Base-by-base conservation (phyloP, 805 yeast species). In the Cyberlindnera maritima region DNA sequence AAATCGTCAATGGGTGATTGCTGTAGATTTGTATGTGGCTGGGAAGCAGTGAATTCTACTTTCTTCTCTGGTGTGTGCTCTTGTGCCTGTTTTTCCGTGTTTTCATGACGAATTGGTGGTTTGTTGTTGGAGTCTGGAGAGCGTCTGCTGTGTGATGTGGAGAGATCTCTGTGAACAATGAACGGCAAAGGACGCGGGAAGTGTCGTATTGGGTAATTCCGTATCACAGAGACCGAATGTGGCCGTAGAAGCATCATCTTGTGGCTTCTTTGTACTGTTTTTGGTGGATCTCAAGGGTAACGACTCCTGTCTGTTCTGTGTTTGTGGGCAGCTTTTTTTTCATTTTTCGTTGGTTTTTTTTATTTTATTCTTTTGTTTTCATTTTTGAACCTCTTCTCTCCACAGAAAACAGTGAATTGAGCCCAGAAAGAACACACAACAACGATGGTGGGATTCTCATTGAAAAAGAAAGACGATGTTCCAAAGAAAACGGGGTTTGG, bases 371-470 rank as follows among this genome's bases (percentile, higher is more conserved):
- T 14, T 28, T 14, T 28, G 31, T 28, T 28, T 28, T 28, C 31
- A 28, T 11, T 14, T 34, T 28, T 28, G 31, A 7, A 12, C 31
- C 11, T 5, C 5, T 28, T 14, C 31, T 28, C 31, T 12, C 36
- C 32, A 31, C 40, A 45, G 19, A 19, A 13, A 28, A 28, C 13
- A 28, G n/a, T 11, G 13, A 28, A 4, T 5, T 7, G 11, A 12
- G 13, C 14, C 13, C 31, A 28, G 5, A 23, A 23, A 36, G 23
- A 21, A 25, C 12, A 17, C 19, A 9, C 25, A 21, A 9, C 8
- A 21, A 15, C 4, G 4, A 67, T 67, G 72, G 69, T 64, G 46
- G 67, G 68, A 25, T 70, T 72, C 56, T 66, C 74, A 0, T 45
- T 71, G 41, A 70, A 70, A 57, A 64, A 63, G 42, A 58, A 60